phyloP scores from a whole-genome alignment of 257 asterid genomes.

The Solanum sitiens region DNA sequence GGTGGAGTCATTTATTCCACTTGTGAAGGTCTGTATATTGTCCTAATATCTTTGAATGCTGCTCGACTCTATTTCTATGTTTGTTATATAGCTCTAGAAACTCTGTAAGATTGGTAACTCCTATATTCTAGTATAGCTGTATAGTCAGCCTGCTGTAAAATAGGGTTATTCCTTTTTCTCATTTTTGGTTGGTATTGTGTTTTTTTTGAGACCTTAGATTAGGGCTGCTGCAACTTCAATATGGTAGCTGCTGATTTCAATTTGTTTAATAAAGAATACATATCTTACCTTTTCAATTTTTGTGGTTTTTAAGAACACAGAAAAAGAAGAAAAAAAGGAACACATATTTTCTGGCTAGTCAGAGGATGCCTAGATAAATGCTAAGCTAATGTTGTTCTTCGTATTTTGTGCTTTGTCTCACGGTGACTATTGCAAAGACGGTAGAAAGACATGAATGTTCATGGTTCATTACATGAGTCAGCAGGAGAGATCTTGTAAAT shows the following conservation, averaged over 20 bases:
- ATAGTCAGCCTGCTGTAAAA: not conserved
- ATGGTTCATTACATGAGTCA: not conserved
- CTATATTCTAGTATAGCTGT: not conserved
- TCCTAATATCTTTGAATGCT: not conserved
- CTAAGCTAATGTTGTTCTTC: not conserved
- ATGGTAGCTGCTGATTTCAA: not conserved
- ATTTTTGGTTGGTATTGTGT: not conserved
- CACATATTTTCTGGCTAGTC: not conserved
- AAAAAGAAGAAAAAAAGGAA: not conserved
- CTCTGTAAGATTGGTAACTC: not conserved
- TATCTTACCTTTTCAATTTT: not conserved
- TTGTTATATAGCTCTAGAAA: not conserved
- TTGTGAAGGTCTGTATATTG: slow-evolving; percentile 35
- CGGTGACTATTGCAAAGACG: not conserved
- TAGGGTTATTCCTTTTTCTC: not conserved
- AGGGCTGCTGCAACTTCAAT: not conserved
- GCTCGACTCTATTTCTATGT: not conserved
- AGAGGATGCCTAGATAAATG: not conserved
- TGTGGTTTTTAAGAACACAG: not conserved
- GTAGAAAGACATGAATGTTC: not conserved
- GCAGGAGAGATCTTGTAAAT: not conserved
- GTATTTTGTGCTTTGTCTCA: not conserved
- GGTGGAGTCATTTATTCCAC: slow-evolving; percentile 46
- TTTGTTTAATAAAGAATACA: not conserved
- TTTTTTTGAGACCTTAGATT: not conserved